These are phyloP conservation scores for Fomitopsis pinicola DNA, from an alignment of 1,284 basidiomycete genomes.

Conservation along the genomic window DNA sequence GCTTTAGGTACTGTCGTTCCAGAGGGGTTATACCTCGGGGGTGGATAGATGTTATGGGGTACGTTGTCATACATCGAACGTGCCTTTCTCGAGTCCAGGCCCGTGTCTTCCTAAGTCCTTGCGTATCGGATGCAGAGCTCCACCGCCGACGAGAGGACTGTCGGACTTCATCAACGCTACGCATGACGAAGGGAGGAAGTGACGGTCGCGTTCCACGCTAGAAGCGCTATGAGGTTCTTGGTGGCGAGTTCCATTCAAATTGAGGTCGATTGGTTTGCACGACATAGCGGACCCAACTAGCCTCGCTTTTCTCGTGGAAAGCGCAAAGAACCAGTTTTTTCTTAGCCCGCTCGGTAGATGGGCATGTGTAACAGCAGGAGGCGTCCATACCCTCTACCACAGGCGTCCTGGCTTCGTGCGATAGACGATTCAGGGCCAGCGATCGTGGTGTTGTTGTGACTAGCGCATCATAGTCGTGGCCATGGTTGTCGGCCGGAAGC, in stretches of 20 bases:
- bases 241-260: constrained; percentile 8
- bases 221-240: neutral
- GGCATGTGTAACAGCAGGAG: neutral
- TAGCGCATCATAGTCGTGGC: too few species aligned
- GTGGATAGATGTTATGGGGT: constrained; percentile 12
- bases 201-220: neutral
- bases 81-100: neutral
- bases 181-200: constrained; percentile 8
- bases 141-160: constrained; percentile 1
- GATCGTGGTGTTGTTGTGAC: too few species aligned
- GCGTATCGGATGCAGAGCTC: neutral
- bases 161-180: neutral
- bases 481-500: too few species aligned
- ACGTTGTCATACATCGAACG: neutral
- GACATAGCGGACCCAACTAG: neutral
- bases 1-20: neutral
- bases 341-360: neutral
- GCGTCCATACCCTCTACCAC: too few species aligned
- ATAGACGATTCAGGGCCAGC: too few species aligned
- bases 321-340: neutral
- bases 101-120: constrained; percentile 6
- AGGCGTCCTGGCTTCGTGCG: too few species aligned
- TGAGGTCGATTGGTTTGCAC: neutral
- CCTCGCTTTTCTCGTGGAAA: neutral
- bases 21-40: constrained; percentile 8